phyloP scores from a whole-genome alignment of 768 basidiomycete species.

The Rhodotorula babjevae region DNA sequence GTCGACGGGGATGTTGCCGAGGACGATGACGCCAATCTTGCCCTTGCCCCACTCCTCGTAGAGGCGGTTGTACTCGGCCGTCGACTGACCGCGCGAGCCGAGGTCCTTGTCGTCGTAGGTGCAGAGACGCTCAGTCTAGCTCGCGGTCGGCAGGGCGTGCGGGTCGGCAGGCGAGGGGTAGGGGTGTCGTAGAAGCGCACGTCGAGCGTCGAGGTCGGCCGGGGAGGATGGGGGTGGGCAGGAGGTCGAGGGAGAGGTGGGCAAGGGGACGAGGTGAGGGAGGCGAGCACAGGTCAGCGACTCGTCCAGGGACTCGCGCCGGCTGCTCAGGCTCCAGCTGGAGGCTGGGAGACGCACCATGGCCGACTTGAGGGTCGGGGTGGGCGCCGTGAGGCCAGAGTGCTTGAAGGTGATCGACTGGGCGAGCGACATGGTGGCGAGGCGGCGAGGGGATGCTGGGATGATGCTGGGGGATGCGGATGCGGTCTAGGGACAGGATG shows the following conservation, averaged over 20 bases:
- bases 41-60: constrained; percentile 47
- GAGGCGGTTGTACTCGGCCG: constrained; percentile 42
- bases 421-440: constrained; percentile 19
- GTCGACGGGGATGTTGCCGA: constrained; percentile 45
- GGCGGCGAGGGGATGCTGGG: too few relatives aligned
- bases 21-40: constrained; percentile 43
- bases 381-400: constrained; percentile 41
- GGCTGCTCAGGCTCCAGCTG: too few relatives aligned
- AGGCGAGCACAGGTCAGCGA: too few relatives aligned
- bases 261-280: too few relatives aligned
- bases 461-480: not conserved
- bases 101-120: constrained; percentile 40
- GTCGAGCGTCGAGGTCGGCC: too few relatives aligned
- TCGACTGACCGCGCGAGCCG: constrained; percentile 42
- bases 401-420: constrained; percentile 41
- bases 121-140: constrained; percentile 46
- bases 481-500: not conserved
- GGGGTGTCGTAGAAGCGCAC: too few relatives aligned
- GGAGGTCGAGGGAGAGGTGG: too few relatives aligned
- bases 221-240: too few relatives aligned
- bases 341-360: not conserved
- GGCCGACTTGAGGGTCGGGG: constrained; percentile 42
- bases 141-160: too few relatives aligned
- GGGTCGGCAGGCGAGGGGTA: too few relatives aligned
- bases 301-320: too few relatives aligned